Conservation (phyloP, 345 rosid species). For the Sisymbrium irio region DNA sequence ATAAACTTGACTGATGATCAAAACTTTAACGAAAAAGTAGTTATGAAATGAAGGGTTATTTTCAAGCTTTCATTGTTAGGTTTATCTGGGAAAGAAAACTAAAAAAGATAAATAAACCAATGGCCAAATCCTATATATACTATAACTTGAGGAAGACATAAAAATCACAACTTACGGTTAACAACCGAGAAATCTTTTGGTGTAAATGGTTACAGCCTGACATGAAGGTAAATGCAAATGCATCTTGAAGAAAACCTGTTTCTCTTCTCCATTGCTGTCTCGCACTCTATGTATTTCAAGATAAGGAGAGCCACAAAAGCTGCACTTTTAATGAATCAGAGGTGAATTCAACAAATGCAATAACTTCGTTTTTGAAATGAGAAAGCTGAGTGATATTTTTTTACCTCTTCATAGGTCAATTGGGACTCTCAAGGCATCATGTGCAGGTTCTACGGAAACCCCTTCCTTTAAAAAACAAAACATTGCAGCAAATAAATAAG, state of each 20-base stretch:
- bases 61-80: background rate
- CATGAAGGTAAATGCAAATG: background rate
- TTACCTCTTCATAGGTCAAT: slow-evolving; percentile 51
- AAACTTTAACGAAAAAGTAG: background rate
- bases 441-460: slow-evolving; percentile 79
- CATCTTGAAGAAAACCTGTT: slow-evolving; percentile 8
- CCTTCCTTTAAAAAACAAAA: slow-evolving; percentile 68
- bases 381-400: background rate
- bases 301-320: background rate
- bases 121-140: background rate
- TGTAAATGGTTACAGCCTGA: background rate
- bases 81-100: background rate
- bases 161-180: background rate
- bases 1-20: background rate
- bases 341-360: background rate
- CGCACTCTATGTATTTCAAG: slow-evolving; percentile 1
- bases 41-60: slow-evolving; percentile 3
- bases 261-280: background rate
- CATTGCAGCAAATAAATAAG: slow-evolving; percentile 1
- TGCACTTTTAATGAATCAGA: slow-evolving; percentile 7
- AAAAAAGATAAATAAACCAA: background rate
- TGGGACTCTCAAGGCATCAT: slow-evolving; percentile 80
- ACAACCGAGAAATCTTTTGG: background rate
- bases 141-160: background rate
- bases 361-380: background rate